Conservation (phyloP, 169 alveolate genomes). For the Cryptosporidium tyzzeri region DNA sequence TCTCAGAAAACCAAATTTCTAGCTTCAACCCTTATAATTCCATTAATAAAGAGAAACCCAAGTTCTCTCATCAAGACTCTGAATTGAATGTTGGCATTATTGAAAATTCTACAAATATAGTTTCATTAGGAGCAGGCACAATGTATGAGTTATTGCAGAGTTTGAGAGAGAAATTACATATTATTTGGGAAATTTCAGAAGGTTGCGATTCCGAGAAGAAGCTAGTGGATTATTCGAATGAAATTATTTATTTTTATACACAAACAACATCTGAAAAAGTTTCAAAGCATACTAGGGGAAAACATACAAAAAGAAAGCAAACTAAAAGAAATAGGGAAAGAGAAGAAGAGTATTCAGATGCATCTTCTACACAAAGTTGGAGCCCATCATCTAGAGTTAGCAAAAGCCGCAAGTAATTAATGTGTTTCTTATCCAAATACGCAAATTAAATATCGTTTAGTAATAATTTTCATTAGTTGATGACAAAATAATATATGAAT, state of each 20-base stretch:
- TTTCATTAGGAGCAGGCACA: constrained; percentile 20
- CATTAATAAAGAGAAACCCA: constrained; percentile 41
- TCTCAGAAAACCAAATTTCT: constrained; percentile 42
- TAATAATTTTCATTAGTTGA: neutral
- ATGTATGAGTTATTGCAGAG: constrained; percentile 3
- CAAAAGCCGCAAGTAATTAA: neutral
- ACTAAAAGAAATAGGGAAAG: constrained; percentile 33
- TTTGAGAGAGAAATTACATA: constrained; percentile 24
- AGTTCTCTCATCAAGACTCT: constrained; percentile 34
- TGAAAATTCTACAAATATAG: constrained; percentile 17
- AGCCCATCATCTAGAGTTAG: constrained; percentile 17
- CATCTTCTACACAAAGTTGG: constrained; percentile 56
- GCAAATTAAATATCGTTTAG: neutral
- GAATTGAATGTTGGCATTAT: neutral
- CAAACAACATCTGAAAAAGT: constrained; percentile 40
- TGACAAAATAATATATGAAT: neutral
- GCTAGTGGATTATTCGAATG: constrained; percentile 14
- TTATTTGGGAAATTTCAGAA: constrained; percentile 32
- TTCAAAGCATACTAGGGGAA: constrained; percentile 7
- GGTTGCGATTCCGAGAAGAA: neutral
- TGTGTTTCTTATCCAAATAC: neutral
- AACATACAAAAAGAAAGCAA: neutral
- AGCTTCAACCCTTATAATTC: constrained; percentile 46
- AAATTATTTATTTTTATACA: constrained; percentile 23
- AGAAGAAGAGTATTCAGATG: constrained; percentile 25